Percentiles rank a stretch among this genome's conserved stretches.
Conservation (phyloP, 202 grass and related monocot genomes). For the Carex arenaria region DNA sequence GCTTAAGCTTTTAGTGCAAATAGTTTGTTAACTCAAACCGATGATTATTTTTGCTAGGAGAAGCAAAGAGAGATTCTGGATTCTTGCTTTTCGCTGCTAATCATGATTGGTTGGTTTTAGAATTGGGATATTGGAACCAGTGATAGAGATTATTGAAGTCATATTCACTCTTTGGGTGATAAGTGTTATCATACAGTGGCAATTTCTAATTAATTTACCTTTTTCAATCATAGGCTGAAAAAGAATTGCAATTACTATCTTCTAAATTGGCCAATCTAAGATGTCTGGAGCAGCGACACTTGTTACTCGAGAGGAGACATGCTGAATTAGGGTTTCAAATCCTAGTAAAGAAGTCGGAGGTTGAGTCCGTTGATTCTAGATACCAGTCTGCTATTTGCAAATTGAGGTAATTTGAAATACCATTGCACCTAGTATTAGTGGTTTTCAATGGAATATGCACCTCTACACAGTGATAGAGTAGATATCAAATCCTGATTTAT, state of each 20-base stretch:
- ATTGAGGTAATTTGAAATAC: constrained; percentile 23
- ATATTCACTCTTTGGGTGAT: not conserved
- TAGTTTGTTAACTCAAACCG: not conserved
- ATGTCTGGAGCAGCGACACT: constrained; percentile 45
- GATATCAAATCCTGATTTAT: not conserved
- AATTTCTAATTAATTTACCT: not conserved
- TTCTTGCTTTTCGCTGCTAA: no score
- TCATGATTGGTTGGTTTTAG: not conserved
- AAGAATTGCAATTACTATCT: constrained; percentile 57
- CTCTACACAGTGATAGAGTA: not conserved
- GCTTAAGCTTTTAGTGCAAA: not conserved
- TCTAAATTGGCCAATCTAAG: constrained; percentile 38
- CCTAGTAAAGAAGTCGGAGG: constrained; percentile 45
- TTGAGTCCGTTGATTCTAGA: constrained; percentile 39
- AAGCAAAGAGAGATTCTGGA: not conserved
- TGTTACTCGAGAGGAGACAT: constrained; percentile 55
- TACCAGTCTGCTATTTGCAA: constrained; percentile 31
- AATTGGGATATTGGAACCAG: not conserved
- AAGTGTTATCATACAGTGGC: not conserved
- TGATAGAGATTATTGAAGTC: not conserved
- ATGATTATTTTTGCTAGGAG: not conserved
- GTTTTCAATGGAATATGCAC: no score
- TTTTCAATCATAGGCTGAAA: constrained; percentile 29
- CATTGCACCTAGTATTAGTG: not conserved
- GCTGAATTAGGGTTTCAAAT: constrained; percentile 56